These are phyloP conservation scores for Gentiana macrophylla DNA, from an alignment of 257 asterid genomes.

Conservation along the genomic window DNA sequence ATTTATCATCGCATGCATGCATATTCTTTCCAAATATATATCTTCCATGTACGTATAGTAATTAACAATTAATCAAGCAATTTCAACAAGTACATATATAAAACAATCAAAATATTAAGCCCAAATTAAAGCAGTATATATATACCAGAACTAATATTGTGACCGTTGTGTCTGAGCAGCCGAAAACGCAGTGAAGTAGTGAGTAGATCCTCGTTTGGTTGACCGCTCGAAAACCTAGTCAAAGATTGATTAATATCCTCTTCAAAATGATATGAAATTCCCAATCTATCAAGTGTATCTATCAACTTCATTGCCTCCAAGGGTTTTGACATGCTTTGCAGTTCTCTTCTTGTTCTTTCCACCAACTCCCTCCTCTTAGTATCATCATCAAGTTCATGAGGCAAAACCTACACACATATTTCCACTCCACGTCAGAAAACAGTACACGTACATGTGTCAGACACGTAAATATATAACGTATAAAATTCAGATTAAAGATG, in stretches of 20 bases:
- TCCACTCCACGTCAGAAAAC: background rate
- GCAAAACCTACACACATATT: slow-evolving; percentile 16
- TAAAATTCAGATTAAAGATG: no score
- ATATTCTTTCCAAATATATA: no score
- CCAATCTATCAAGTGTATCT: slow-evolving; percentile 47
- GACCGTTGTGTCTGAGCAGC: slow-evolving; percentile 48
- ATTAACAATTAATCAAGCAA: background rate
- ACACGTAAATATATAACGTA: background rate
- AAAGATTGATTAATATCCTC: slow-evolving; percentile 18
- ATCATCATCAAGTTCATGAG: slow-evolving; percentile 28
- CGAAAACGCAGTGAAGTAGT: slow-evolving; percentile 47
- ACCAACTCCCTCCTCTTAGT: slow-evolving; percentile 30
- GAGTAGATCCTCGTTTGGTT: slow-evolving; percentile 24
- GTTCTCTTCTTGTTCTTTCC: slow-evolving; percentile 17
- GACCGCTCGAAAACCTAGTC: slow-evolving; percentile 6
- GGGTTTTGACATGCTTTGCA: slow-evolving; percentile 9
- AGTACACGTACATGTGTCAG: background rate
- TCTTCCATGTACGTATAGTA: no score
- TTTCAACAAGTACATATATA: background rate
- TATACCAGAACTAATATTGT: slow-evolving; percentile 28
- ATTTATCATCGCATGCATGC: no score
- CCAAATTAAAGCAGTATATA: no score
- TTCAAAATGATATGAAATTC: slow-evolving; percentile 45
- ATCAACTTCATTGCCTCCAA: slow-evolving; percentile 30
- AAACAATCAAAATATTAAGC: no score